A percentile compares a stretch with the other conserved stretches of the same genome.
Conservation (phyloP, 371 early-diverging fungal genomes). For the Batkoa obscura region DNA sequence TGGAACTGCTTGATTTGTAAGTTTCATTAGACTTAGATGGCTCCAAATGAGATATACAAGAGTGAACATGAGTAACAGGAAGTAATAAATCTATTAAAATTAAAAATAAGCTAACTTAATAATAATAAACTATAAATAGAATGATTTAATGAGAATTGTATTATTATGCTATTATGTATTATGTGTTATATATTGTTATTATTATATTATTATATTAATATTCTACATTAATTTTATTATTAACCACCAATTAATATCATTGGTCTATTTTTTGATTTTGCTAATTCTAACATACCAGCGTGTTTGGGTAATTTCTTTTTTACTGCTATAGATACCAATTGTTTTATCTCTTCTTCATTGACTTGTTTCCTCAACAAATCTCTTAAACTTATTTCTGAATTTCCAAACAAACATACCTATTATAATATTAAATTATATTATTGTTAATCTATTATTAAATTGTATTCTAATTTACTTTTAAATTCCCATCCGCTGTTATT, state of each 20-base stretch:
- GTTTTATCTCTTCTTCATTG: conserved; percentile 41
- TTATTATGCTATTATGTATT: too few relatives aligned
- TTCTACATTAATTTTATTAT: too few relatives aligned
- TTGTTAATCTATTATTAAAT: background rate
- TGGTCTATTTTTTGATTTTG: conserved; percentile 66
- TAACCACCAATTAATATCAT: conserved; percentile 90
- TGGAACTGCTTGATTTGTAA: background rate
- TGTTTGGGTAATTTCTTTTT: conserved; percentile 76
- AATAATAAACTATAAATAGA: too few relatives aligned
- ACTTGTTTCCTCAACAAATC: conserved; percentile 50
- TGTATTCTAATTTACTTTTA: conserved; percentile 35
- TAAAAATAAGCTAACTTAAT: too few relatives aligned
- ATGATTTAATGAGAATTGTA: too few relatives aligned
- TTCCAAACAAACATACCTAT: conserved; percentile 74
- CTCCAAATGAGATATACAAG: too few relatives aligned
- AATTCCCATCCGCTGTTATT: conserved; percentile 81
- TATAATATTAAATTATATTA: too few relatives aligned
- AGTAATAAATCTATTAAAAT: too few relatives aligned
- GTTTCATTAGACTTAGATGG: too few relatives aligned
- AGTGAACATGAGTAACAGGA: too few relatives aligned
- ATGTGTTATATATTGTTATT: too few relatives aligned
- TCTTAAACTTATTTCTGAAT: conserved; percentile 64
- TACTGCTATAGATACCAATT: conserved; percentile 53
- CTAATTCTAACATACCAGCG: conserved; percentile 72
- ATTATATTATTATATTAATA: too few relatives aligned